Percentiles rank a stretch among this genome's conserved stretches.
These are phyloP conservation scores for Candida fluviatilis DNA, from an alignment of 805 yeast species.

Conservation along the genomic window DNA sequence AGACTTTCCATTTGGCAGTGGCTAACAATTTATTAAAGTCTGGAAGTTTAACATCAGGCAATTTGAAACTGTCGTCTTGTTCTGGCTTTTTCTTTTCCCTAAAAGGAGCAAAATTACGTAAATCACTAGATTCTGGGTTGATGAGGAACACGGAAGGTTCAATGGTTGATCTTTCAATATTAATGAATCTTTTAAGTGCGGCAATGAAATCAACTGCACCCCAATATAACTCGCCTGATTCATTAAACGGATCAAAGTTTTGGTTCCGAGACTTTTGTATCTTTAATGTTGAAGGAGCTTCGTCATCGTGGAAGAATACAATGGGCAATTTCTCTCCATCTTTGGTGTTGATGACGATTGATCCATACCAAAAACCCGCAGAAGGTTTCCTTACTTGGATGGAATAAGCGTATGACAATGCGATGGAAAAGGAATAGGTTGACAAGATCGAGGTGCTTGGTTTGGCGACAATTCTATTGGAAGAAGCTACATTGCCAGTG, in stretches of 20 bases:
- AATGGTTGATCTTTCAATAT: conserved; percentile 61
- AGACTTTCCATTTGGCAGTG: conserved; percentile 79
- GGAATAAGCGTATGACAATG: conserved; percentile 61
- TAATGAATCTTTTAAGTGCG: conserved; percentile 50
- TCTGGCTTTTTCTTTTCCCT: conserved; percentile 12
- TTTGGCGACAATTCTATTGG: conserved; percentile 35
- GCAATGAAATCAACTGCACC: conserved; percentile 81
- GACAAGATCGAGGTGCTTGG: conserved; percentile 51
- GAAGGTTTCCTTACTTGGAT: conserved; percentile 83
- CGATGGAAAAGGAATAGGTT: conserved; percentile 67
- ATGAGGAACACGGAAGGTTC: conserved; percentile 72
- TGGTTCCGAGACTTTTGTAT: conserved; percentile 58
- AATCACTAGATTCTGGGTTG: conserved; percentile 71
- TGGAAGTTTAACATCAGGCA: conserved; percentile 16
- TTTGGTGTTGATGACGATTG: conserved; percentile 68
- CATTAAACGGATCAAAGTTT: conserved; percentile 71
- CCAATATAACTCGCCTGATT: conserved; percentile 63
- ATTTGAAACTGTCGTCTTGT: conserved; percentile 16
- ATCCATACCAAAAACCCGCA: conserved; percentile 89
- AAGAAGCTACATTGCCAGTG: conserved; percentile 1
- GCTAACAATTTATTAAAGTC: conserved; percentile 49
- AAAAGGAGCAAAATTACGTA: conserved; percentile 50
- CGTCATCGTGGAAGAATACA: conserved; percentile 89
- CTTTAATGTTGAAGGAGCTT: conserved; percentile 66
- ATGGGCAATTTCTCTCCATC: conserved; percentile 72